Base-by-base conservation (phyloP, 129 eudicot species). In the Oenanthe sinensis region DNA sequence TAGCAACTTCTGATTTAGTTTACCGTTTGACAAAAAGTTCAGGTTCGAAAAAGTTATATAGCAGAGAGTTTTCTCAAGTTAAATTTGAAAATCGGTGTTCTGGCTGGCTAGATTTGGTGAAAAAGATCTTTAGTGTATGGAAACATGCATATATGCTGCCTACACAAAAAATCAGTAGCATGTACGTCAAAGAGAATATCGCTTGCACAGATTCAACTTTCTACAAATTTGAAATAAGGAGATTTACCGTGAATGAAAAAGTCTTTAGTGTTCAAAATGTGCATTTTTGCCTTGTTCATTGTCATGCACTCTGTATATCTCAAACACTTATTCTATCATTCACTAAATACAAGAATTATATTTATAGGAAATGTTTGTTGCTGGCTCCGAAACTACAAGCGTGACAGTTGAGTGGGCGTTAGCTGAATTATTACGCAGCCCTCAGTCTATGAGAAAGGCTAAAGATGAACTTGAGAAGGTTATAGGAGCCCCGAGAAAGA, bases 311-410 rank as follows among this genome's bases (percentile, higher is more conserved):
- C 5, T 52, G 0, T 7, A 52, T 17, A 52, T 52, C 60, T 24
- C 24, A 5, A 5, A 48, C 60, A 52, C 58, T 50, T 52, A 4
- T 5, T 52, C n/a, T 52, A 5, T 4, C 60, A 52, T 8, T 0
- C 3, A 5, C 3, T 20, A 54, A 6, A 16, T 20, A 52, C 26
- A 54, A 8, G 2, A 16, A 54, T 60, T n/a, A n/a, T 8, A 24
- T 24, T 24, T n/a, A 14, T 24, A 60, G 79, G 83, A 81, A 40
- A 81, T 81, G 79, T 60, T 81, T 63, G 65, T 81, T 2, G 83
- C 75, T 6, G 83, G 83, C 6, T 74, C 79, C 12, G 83, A 81
- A 62, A 81, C 79, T 63, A 75, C 83, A 46, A 75, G 83, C 37
- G 76, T 20, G 65, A 62, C 62, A 33, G 68, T 81, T 2, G 79